These are phyloP conservation scores for Cyclocybe cylindracea DNA, from an alignment of 768 basidiomycete species.

Conservation along the genomic window DNA sequence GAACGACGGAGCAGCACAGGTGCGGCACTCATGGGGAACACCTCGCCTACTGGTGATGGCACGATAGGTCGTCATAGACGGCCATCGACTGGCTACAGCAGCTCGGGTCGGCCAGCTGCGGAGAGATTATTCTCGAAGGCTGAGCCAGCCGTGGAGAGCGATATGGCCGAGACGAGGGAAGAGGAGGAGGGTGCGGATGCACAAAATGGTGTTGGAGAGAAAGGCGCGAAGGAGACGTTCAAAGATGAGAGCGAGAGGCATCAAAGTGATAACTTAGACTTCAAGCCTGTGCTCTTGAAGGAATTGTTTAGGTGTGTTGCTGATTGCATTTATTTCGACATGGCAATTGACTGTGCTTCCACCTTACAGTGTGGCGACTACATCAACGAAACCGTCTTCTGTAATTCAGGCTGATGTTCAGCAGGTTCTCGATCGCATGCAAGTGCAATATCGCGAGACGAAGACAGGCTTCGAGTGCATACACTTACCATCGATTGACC, in stretches of 20 bases:
- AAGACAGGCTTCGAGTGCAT: slow-evolving; percentile 96
- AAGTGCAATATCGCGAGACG: slow-evolving; percentile 90
- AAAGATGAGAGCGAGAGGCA: slow-evolving; percentile 52
- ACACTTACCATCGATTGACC: slow-evolving; percentile 91
- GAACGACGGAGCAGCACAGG: slow-evolving; percentile 80
- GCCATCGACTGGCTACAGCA: slow-evolving; percentile 68
- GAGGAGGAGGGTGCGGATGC: slow-evolving; percentile 34
- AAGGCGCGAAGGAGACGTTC: slow-evolving; percentile 43
- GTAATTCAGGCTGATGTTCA: slow-evolving; percentile 84
- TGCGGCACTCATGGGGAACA: slow-evolving; percentile 47
- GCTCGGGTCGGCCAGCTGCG: slow-evolving; percentile 31
- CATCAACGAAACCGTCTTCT: slow-evolving; percentile 83
- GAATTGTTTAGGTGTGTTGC: slow-evolving; percentile 83
- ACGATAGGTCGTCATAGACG: slow-evolving; percentile 69
- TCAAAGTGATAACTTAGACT: slow-evolving; percentile 65
- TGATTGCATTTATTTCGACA: slow-evolving; percentile 1
- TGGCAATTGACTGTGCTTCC: slow-evolving; percentile 2
- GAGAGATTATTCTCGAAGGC: slow-evolving; percentile 49
- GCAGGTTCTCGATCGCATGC: slow-evolving; percentile 89
- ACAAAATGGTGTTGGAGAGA: slow-evolving; percentile 25
- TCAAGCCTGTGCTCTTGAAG: slow-evolving; percentile 95
- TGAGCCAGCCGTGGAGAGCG: slow-evolving; percentile 40
- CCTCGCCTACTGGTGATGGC: slow-evolving; percentile 31
- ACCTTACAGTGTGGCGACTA: slow-evolving; percentile 80
- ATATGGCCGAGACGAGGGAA: slow-evolving; percentile 45